phyloP scores from a whole-genome alignment of 805 yeast species.

The Saccharomyces kudriavzevii region DNA sequence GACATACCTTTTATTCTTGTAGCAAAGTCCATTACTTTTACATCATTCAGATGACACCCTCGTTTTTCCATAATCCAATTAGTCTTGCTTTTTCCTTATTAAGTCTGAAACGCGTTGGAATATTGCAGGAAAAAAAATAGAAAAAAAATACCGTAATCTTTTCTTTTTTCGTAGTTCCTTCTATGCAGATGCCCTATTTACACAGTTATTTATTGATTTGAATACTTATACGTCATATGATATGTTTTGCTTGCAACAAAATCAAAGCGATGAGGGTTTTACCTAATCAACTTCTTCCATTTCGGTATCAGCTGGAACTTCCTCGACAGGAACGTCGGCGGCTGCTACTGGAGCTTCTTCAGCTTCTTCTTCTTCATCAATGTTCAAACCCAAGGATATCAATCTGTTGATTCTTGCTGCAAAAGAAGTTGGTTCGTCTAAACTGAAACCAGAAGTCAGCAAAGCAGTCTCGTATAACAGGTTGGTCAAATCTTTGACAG shows the following conservation, averaged over 20 bases:
- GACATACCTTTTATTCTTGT: not conserved
- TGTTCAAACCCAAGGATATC: constrained; percentile 95
- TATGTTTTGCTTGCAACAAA: not conserved
- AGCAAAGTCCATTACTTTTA: not conserved
- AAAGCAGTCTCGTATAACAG: constrained; percentile 95
- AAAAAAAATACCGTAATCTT: not conserved
- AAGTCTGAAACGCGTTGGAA: not conserved
- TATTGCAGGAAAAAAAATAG: not conserved
- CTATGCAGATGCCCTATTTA: not conserved
- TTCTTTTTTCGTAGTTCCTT: not conserved
- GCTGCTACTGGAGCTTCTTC: constrained; percentile 29
- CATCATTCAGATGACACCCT: too few relatives aligned
- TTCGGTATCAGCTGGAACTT: constrained; percentile 78
- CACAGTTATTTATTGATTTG: not conserved
- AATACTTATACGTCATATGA: not conserved
- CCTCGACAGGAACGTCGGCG: constrained; percentile 38
- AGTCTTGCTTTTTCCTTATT: too few relatives aligned
- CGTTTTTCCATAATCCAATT: too few relatives aligned
- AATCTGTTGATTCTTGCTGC: constrained; percentile 97
- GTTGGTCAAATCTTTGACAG: constrained; percentile 95
- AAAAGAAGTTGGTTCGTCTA: constrained; percentile 96
- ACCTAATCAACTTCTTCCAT: constrained; percentile 98
- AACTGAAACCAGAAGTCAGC: constrained; percentile 96
- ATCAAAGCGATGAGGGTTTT: not conserved
- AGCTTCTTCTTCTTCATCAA: constrained; percentile 75